phyloP scores from a whole-genome alignment of 495 filamentous ascomycete species.

The Lasiosphaeriaceae sp. region DNA sequence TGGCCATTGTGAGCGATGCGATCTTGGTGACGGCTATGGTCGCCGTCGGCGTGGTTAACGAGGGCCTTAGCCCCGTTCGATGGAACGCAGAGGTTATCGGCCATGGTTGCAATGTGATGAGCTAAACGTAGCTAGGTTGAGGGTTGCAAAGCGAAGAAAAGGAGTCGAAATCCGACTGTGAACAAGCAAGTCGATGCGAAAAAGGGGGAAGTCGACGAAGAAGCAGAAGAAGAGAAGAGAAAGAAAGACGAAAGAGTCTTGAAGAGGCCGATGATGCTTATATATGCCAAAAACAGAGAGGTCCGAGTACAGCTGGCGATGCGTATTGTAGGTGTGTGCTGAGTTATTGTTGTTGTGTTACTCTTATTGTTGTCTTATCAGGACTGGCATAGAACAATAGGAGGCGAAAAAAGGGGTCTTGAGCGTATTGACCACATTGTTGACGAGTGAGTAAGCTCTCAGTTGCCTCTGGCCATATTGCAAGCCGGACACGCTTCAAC shows the following conservation, averaged over 20 bases:
- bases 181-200: too few relatives aligned
- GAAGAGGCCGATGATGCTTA: too few relatives aligned
- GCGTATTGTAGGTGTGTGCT: not conserved
- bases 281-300: too few relatives aligned
- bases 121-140: not conserved
- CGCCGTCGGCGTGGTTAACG: conserved; percentile 71
- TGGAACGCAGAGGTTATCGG: conserved; percentile 81
- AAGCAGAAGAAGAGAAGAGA: too few relatives aligned
- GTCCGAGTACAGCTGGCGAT: not conserved
- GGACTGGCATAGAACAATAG: not conserved
- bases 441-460: not conserved
- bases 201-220: too few relatives aligned
- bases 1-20: conserved; percentile 36
- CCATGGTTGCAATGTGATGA: conserved; percentile 46
- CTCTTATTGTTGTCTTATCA: not conserved
- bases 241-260: too few relatives aligned
- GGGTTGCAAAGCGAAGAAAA: not conserved
- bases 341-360: not conserved
- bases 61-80: conserved; percentile 85
- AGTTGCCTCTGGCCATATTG: not conserved
- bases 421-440: not conserved
- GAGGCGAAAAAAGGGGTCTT: not conserved
- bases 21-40: conserved; percentile 84
- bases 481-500: not conserved
- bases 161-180: too few relatives aligned